Evolutionary conservation across 495 filamentous ascomycete genomes (phyloP).

Genomic region (Penicillium turbatum): DNA sequence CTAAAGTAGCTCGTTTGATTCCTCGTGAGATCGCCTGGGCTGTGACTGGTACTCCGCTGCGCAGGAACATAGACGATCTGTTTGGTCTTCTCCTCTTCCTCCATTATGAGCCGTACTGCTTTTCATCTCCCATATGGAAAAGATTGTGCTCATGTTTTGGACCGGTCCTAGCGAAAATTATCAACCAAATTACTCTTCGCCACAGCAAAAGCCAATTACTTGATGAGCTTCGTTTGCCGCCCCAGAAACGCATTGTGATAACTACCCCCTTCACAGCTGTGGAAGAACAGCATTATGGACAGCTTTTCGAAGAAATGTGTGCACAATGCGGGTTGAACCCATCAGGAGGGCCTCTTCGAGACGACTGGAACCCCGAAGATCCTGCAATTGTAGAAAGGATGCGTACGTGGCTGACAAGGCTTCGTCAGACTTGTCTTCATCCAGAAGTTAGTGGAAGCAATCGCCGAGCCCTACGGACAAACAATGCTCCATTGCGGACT

Average conservation of each 20-base stretch:
- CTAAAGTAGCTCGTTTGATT: conserved; percentile 71
- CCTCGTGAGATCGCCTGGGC: conserved; percentile 86
- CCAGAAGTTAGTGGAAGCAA: conserved; percentile 69
- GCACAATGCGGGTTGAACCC: conserved; percentile 59
- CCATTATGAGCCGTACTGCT: conserved; percentile 67
- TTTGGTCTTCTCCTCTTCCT: conserved; percentile 77
- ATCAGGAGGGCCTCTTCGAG: conserved; percentile 55
- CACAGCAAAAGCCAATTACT: conserved; percentile 81
- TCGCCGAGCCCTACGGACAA: conserved; percentile 60
- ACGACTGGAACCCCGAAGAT: conserved; percentile 61
- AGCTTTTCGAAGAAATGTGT: conserved; percentile 69
- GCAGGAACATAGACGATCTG: conserved; percentile 65
- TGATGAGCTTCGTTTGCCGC: conserved; percentile 60
- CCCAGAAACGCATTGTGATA: conserved; percentile 80
- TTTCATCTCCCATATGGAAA: conserved; percentile 61
- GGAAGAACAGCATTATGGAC: conserved; percentile 81
- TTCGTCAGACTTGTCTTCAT: conserved; percentile 85
- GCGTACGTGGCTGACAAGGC: conserved; percentile 61
- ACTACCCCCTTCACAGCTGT: conserved; percentile 82
- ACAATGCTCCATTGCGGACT: conserved; percentile 64
- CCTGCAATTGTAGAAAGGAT: conserved; percentile 56
- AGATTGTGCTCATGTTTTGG: conserved; percentile 55
- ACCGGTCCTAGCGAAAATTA: conserved; percentile 58
- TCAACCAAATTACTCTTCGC: conserved; percentile 66
- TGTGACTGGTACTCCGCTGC: conserved; percentile 86